phyloP scores from a whole-genome alignment of 257 asterid species.

The Solanum clarkiae region DNA sequence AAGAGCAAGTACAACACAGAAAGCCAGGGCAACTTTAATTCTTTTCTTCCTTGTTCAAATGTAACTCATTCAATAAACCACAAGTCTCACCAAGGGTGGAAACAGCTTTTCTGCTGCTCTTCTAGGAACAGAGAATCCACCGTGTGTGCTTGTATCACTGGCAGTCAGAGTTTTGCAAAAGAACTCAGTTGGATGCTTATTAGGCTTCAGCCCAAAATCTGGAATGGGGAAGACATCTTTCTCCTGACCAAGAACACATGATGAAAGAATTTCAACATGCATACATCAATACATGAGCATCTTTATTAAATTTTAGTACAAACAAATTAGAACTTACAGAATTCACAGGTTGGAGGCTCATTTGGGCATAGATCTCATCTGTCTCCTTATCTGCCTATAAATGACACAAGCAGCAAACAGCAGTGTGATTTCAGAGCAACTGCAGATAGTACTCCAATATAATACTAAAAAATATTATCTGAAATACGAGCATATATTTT shows the following conservation, averaged over 20 bases:
- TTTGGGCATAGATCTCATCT: slow-evolving; percentile 90
- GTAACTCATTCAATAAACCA: not conserved
- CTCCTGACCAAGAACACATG: slow-evolving; percentile 39
- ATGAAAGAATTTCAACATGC: not conserved
- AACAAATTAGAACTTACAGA: slow-evolving; percentile 35
- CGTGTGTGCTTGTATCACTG: slow-evolving; percentile 96
- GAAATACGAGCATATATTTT: not conserved
- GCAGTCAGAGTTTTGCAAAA: slow-evolving; percentile 96
- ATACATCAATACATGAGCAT: not conserved
- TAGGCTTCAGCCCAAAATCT: slow-evolving; percentile 61
- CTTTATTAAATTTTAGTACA: not conserved
- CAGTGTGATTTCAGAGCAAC: not conserved
- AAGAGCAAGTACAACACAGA: not conserved
- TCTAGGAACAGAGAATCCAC: slow-evolving; percentile 95
- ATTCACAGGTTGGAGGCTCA: slow-evolving; percentile 88
- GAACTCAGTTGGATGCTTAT: slow-evolving; percentile 83
- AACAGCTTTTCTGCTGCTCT: slow-evolving; percentile 95
- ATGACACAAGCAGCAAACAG: not conserved
- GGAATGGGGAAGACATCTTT: slow-evolving; percentile 83
- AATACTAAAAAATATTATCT: not conserved
- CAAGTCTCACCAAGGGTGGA: slow-evolving; percentile 56
- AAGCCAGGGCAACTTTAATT: not conserved
- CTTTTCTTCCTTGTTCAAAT: not conserved
- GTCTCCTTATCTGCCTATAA: slow-evolving; percentile 89
- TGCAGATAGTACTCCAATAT: not conserved